These are phyloP conservation scores for Astrephomene gubernaculifera DNA, from an alignment of 139 green algal species.

Conservation along the genomic window DNA sequence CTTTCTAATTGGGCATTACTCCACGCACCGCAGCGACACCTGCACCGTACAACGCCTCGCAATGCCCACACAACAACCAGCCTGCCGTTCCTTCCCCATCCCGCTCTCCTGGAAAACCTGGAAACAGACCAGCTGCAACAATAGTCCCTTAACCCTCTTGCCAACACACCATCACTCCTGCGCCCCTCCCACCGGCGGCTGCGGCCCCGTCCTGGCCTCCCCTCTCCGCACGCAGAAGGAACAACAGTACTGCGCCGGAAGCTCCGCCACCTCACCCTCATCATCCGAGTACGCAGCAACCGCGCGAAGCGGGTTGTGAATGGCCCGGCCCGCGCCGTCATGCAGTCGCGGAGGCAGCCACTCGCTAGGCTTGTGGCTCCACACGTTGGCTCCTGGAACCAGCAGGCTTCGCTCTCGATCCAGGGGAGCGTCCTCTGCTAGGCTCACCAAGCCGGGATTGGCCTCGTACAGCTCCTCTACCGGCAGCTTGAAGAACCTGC, in stretches of 20 bases:
- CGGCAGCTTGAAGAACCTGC: slow-evolving; percentile 30
- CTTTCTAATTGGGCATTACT: too few relatives aligned
- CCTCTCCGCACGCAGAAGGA: slow-evolving; percentile 25
- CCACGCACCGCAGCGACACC: too few relatives aligned
- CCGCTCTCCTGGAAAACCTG: not conserved
- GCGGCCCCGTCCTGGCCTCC: slow-evolving; percentile 21
- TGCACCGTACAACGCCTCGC: too few relatives aligned
- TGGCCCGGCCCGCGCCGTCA: slow-evolving; percentile 35
- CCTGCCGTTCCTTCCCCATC: not conserved
- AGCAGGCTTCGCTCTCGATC: slow-evolving; percentile 20
- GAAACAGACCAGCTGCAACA: not conserved
- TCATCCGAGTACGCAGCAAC: slow-evolving; percentile 33
- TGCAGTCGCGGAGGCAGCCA: slow-evolving; percentile 41
- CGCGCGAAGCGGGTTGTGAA: slow-evolving; percentile 32
- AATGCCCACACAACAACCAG: too few relatives aligned
- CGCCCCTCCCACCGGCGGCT: not conserved
- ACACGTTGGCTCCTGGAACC: slow-evolving; percentile 35
- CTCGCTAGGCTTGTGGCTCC: slow-evolving; percentile 47
- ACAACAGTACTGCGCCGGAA: slow-evolving; percentile 21
- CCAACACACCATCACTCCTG: not conserved
- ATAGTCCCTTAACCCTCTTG: not conserved
- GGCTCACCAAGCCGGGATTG: slow-evolving; percentile 1
- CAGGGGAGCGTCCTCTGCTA: not conserved
- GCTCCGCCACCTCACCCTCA: slow-evolving; percentile 18
- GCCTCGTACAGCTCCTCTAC: slow-evolving; percentile 33